Evolutionary conservation across 257 asterid genomes (phyloP), one percentile per base, ranked within the genome.

Genomic region (Lycium barbarum): DNA sequence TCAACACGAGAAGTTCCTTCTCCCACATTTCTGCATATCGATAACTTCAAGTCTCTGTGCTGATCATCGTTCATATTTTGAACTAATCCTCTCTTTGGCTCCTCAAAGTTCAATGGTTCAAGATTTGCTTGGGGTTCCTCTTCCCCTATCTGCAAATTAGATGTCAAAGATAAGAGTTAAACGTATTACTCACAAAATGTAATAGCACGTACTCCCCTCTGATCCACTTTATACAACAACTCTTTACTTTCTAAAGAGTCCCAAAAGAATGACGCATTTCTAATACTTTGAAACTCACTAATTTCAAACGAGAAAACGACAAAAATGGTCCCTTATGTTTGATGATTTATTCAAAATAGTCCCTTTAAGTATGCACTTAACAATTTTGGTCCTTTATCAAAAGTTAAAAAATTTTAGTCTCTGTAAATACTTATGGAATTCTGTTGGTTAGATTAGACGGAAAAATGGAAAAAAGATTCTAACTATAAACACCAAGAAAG

Each of bases 11-110:
- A 86, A 1, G 98, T 66, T 13, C 98, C 92, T 82, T 92, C 98
- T 54, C 98, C 97, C 3, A 91, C 81, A 80, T 92, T 94, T 74
- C 99, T 89, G 90, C 99, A 94, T 3, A 92, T 63, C 2, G 96
- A 85, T 81, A 94, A 63, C 89, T 91, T 94, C 70, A 93, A 83
- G 84, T 95, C 98, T 35, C 79, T 91, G 58, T 88, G 90, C 88
- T 92, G 96, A 51, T 94, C 98, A 18, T 92, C 98, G 14, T 83
- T 91, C 74, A 91, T 81, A 70, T 91, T 90, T 90, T 85, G 93
- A 9, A 87, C 68, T 55, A 88, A 58, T 63, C 93, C 87, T 54
- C 79, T 89, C 84, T 89, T 90, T 1, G 86, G 68, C 71, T 95
- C 95, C 55, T 91, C 98, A 18, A 89, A 59, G 89, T 66, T 89